phyloP scores from a whole-genome alignment of 345 rosid genomes.

The Crucihimalaya himalaica region DNA sequence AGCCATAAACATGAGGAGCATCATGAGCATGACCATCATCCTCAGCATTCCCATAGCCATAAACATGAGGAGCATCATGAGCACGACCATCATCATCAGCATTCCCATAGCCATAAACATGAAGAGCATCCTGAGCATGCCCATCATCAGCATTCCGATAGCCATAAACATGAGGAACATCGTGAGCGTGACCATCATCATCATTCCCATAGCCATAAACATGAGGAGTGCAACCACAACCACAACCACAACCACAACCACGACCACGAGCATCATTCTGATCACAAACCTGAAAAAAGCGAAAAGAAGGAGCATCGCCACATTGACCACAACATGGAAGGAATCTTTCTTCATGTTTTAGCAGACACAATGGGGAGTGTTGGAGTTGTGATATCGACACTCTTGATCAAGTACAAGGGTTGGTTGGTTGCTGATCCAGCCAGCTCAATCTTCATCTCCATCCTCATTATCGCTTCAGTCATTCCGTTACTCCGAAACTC shows the following conservation, averaged over 20 bases:
- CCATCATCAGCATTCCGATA: background rate
- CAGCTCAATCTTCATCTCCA: slow-evolving; percentile 87
- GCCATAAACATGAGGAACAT: background rate
- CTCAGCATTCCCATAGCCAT: slow-evolving; percentile 38
- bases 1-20: slow-evolving; percentile 42
- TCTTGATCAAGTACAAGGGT: slow-evolving; percentile 91
- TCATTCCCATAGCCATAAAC: background rate
- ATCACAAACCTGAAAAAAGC: slow-evolving; percentile 12
- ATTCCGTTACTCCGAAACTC: slow-evolving; percentile 90
- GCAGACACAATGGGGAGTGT: slow-evolving; percentile 98
- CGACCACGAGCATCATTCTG: slow-evolving; percentile 34
- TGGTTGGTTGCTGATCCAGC: slow-evolving; percentile 99
- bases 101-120: slow-evolving; percentile 14
- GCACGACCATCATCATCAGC: slow-evolving; percentile 25
- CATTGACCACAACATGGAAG: slow-evolving; percentile 99
- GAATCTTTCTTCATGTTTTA: slow-evolving; percentile 89
- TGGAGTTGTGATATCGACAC: slow-evolving; percentile 95
- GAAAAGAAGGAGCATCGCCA: slow-evolving; percentile 51
- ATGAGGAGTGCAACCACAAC: slow-evolving; percentile 18
- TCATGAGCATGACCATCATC: slow-evolving; percentile 41
- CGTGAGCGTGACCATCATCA: background rate
- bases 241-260: slow-evolving; percentile 30
- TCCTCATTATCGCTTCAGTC: slow-evolving; percentile 82
- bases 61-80: slow-evolving; percentile 30
- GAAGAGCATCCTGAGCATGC: background rate